Evolutionary conservation across 352 stramenopile species (phyloP).

Genomic region (Globisporangium viniferum): DNA sequence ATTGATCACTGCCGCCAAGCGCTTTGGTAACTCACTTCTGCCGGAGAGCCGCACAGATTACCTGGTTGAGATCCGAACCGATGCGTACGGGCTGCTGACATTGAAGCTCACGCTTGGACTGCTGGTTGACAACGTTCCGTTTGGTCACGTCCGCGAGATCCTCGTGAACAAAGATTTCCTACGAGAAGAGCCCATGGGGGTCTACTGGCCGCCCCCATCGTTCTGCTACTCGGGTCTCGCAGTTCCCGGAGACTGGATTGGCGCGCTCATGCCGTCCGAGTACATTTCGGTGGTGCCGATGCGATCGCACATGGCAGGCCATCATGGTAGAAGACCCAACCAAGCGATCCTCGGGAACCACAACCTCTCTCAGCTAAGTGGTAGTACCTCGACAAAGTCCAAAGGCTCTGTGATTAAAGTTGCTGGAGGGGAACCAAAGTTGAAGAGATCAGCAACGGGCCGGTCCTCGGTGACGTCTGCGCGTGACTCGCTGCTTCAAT

Average conservation of each 20-base stretch:
- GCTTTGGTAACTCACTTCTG: conserved; percentile 49
- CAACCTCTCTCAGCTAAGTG: background rate
- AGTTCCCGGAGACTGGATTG: conserved; percentile 63
- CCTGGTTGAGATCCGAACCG: conserved; percentile 62
- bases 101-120: conserved; percentile 75
- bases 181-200: conserved; percentile 33
- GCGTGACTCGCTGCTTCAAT: conserved; percentile 13
- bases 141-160: conserved; percentile 53
- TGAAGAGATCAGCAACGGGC: background rate
- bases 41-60: conserved; percentile 57
- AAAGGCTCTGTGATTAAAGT: background rate
- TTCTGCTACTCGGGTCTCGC: conserved; percentile 42
- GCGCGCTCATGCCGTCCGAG: conserved; percentile 62
- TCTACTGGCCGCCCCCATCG: conserved; percentile 63
- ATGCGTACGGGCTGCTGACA: conserved; percentile 52
- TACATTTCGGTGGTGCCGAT: conserved; percentile 63
- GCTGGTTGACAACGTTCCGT: conserved; percentile 52
- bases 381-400: background rate
- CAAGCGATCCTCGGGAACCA: background rate
- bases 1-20: conserved; percentile 53
- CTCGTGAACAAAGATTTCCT: conserved; percentile 50
- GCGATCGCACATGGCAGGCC: conserved; percentile 16
- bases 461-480: conserved; percentile 3
- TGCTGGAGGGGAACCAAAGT: background rate
- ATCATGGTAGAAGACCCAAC: background rate